Evolutionary conservation across 495 filamentous ascomycete species (phyloP), one percentile per base, ranked within the genome.

Genomic region (Penicillium pulvis): DNA sequence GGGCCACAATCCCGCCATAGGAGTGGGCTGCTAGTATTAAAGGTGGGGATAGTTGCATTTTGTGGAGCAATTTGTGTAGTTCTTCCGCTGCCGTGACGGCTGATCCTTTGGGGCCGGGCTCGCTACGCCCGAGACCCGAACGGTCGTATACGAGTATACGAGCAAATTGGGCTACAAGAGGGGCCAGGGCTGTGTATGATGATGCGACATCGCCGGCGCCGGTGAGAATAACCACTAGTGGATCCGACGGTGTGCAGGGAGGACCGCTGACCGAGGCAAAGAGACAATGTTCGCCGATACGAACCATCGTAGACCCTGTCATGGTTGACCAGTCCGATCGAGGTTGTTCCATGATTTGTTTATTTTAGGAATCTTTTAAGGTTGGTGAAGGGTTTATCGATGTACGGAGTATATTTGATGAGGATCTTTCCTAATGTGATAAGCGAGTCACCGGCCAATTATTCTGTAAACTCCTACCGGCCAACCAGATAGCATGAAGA

Each of bases 1-100:
- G 73, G 19, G 78, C 79, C 44, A 84, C 68, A 39, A 80, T 75
- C 5, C 74, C 81, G 12, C 81, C 81, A 46, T 81, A 84, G 24
- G 78, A 82, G 60, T 84, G 81, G 11, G 69, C 80, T 8, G 79
- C 71, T 2, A 84, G 68, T 7, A 82, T 31, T 42, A 78, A 70
- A 3, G 79, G 81, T 1, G 63, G 69, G 2, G 6, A 44, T 3
- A 65, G 56, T 14, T 52, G 28, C 20, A 51, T 61, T 19, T 33
- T 51, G 31, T 51, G 3, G 4, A 78, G 68, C 23, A 80, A 64
- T 12, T 35, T 46, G 50, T 68, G 67, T 9, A 81, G 59, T 30
- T 77, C 73, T 35, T 64, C 45, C 9, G 73, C 76, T 9, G 69
- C 66, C 0, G 19, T 59, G 12, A 66, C 56, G 56, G 72, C 57